phyloP scores from a whole-genome alignment of 2,329 filamentous ascomycete species.

The Albifimbria verrucaria region DNA sequence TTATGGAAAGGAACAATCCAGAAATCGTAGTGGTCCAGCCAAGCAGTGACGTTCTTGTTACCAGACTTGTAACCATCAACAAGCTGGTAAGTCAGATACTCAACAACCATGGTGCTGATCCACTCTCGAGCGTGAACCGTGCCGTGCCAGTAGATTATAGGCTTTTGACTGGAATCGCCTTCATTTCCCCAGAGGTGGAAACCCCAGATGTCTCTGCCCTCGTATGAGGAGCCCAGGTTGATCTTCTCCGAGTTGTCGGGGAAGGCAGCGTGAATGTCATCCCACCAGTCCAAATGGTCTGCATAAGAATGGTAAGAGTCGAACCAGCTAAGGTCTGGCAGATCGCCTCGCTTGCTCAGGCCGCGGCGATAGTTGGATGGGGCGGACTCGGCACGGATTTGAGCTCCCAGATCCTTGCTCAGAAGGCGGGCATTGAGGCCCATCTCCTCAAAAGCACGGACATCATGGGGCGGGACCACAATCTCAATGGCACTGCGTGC shows the following conservation, averaged over 20 bases:
- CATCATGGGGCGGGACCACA: slow-evolving; percentile 24
- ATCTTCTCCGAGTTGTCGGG: slow-evolving; percentile 45
- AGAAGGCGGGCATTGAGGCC: slow-evolving; percentile 20
- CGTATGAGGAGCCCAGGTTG: slow-evolving; percentile 37
- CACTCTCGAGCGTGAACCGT: slow-evolving; percentile 54
- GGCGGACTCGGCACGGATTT: slow-evolving; percentile 23
- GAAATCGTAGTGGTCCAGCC: slow-evolving; percentile 56
- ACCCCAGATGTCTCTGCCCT: slow-evolving; percentile 55
- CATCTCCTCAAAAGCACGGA: slow-evolving; percentile 22
- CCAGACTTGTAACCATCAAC: slow-evolving; percentile 37
- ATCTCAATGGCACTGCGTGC: slow-evolving; percentile 25
- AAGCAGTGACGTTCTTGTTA: slow-evolving; percentile 33
- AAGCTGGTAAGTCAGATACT: slow-evolving; percentile 45
- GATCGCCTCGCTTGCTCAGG: slow-evolving; percentile 19
- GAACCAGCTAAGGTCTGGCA: slow-evolving; percentile 45
- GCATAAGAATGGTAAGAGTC: slow-evolving; percentile 49
- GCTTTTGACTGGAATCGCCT: slow-evolving; percentile 35
- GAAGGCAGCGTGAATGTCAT: slow-evolving; percentile 41
- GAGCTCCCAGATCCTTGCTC: slow-evolving; percentile 22
- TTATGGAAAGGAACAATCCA: slow-evolving; percentile 55
- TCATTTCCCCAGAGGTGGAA: slow-evolving; percentile 46
- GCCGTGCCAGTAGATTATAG: slow-evolving; percentile 45
- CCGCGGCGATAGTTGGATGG: slow-evolving; percentile 16
- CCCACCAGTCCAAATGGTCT: slow-evolving; percentile 48
- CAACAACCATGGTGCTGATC: slow-evolving; percentile 51